Conservation (phyloP, 768 basidiomycete genomes). For the Sporobolomyces roseus region DNA sequence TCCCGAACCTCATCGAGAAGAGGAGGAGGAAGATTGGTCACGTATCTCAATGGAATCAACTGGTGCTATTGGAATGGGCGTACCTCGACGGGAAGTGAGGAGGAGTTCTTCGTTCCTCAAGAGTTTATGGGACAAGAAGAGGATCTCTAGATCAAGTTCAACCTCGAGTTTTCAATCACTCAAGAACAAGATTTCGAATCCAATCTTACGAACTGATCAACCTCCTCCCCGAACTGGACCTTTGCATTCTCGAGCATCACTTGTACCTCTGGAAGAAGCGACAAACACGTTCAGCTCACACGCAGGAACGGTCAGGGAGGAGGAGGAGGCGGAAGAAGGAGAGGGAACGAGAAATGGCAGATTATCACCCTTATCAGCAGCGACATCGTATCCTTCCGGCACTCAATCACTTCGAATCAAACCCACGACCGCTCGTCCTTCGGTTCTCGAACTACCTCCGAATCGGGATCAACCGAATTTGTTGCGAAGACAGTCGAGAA, state of each 20-base stretch:
- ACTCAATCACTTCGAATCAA: not conserved
- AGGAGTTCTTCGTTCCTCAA: slow-evolving; percentile 11
- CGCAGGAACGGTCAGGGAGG: not conserved
- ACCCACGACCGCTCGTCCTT: not conserved
- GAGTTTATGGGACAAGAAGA: not conserved
- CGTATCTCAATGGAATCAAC: not conserved
- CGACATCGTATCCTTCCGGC: not conserved
- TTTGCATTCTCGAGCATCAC: not conserved
- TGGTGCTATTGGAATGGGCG: not conserved
- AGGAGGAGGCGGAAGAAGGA: not conserved
- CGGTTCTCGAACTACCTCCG: not conserved
- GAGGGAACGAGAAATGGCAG: not conserved
- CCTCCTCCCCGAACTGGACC: slow-evolving; percentile 17
- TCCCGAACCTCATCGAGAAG: not conserved
- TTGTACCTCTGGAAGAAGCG: slow-evolving; percentile 1
- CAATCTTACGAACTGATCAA: slow-evolving; percentile 5
- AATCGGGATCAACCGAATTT: not conserved
- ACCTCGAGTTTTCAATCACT: not conserved
- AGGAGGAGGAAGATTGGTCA: not conserved
- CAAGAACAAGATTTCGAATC: slow-evolving; percentile 17
- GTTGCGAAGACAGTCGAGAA: too few species aligned
- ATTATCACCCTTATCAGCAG: too few species aligned
- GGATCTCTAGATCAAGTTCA: not conserved
- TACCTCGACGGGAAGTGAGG: not conserved
- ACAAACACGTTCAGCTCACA: not conserved